These are phyloP conservation scores for Hypocreales sp. DNA, from an alignment of 2,329 filamentous ascomycete species.

Conservation along the genomic window DNA sequence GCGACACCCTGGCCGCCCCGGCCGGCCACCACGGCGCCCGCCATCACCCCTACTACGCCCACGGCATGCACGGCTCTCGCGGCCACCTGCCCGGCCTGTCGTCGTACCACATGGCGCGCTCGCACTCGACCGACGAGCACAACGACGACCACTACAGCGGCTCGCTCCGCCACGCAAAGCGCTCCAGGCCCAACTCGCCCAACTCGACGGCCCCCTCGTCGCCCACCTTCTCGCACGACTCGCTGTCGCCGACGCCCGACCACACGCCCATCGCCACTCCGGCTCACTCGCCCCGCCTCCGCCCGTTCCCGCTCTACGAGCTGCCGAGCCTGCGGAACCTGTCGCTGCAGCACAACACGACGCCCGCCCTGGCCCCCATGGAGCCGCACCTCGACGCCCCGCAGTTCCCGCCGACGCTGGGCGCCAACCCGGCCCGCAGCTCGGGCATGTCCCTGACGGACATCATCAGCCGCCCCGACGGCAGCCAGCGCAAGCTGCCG, in stretches of 20 bases:
- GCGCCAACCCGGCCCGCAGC: constrained; percentile 33
- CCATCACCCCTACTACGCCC: constrained; percentile 29
- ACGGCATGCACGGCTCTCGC: constrained; percentile 31
- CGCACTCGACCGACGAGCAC: constrained; percentile 67
- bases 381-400: constrained; percentile 36
- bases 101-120: constrained; percentile 87
- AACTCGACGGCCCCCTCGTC: constrained; percentile 93
- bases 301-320: constrained; percentile 64
- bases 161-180: constrained; percentile 59
- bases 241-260: constrained; percentile 85
- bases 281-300: constrained; percentile 81
- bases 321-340: constrained; percentile 68
- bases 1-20: constrained; percentile 31
- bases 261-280: constrained; percentile 97
- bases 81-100: constrained; percentile 61
- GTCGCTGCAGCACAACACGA: constrained; percentile 34
- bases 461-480: constrained; percentile 81
- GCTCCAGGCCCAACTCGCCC: constrained; percentile 83
- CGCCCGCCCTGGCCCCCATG: constrained; percentile 41
- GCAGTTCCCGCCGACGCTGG: constrained; percentile 30
- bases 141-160: constrained; percentile 62
- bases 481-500: constrained; percentile 77
- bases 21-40: constrained; percentile 17
- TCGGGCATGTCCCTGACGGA: constrained; percentile 73
- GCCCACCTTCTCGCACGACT: constrained; percentile 92